Conservation (phyloP, 768 basidiomycete species). For the Suillus weaverae region DNA sequence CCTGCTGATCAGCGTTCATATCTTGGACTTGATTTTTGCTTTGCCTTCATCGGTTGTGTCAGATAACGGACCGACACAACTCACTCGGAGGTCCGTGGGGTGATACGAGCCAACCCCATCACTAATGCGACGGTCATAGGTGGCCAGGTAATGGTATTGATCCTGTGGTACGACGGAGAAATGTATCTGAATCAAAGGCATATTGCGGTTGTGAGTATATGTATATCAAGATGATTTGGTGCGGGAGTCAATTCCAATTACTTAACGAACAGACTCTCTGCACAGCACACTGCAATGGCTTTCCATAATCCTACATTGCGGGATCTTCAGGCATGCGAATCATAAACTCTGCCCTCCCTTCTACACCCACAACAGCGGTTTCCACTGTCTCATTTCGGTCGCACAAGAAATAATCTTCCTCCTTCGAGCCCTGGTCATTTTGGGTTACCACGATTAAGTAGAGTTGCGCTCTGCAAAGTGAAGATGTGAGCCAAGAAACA, state of each 20-base stretch:
- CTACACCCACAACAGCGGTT: constrained; percentile 23
- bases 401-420: constrained; percentile 32
- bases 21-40: not conserved
- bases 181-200: not conserved
- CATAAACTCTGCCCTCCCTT: constrained; percentile 1
- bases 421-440: constrained; percentile 23
- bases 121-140: not conserved
- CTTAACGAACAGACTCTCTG: not conserved
- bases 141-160: not conserved
- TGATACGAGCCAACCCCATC: too few species aligned
- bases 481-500: not conserved
- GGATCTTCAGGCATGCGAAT: constrained; percentile 4
- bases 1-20: not conserved
- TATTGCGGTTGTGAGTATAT: not conserved
- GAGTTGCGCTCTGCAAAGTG: constrained; percentile 20
- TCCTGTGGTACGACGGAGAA: not conserved
- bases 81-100: not conserved
- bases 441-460: constrained; percentile 25
- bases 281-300: not conserved
- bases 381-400: constrained; percentile 27
- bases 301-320: not conserved
- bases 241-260: not conserved
- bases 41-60: not conserved
- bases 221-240: not conserved
- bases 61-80: not conserved